Percentiles rank a stretch among this genome's conserved stretches.
These are phyloP conservation scores for Aspergillus sclerotiicarbonarius DNA, from an alignment of 495 filamentous ascomycete species.

Conservation along the genomic window DNA sequence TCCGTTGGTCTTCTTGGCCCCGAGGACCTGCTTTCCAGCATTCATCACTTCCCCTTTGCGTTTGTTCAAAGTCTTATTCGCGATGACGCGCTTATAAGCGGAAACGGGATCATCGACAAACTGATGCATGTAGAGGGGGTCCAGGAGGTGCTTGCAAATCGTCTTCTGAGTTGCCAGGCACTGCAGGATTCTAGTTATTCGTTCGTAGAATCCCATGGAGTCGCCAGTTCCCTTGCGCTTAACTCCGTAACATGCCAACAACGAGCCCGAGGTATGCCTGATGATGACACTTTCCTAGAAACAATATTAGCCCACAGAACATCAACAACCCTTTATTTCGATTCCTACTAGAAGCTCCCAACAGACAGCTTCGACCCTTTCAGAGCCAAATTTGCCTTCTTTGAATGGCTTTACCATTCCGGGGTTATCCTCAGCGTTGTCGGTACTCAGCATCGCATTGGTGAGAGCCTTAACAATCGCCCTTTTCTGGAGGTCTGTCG, in stretches of 20 bases:
- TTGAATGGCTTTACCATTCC: constrained; percentile 32
- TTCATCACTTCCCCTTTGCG: constrained; percentile 23
- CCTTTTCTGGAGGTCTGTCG: constrained; percentile 11
- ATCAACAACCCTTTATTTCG: not conserved
- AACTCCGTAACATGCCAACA: constrained; percentile 6
- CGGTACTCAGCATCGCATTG: constrained; percentile 16
- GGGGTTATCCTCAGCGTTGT: constrained; percentile 29
- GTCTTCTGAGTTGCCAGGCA: constrained; percentile 27
- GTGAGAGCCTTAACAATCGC: constrained; percentile 26
- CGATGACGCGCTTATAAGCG: constrained; percentile 21
- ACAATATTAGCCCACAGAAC: not conserved
- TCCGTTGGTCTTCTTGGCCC: constrained; percentile 2
- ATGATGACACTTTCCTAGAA: constrained; percentile 9
- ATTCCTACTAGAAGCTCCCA: constrained; percentile 28
- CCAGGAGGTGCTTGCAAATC: constrained; percentile 40
- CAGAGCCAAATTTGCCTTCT: constrained; percentile 14
- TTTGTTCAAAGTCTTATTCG: constrained; percentile 27
- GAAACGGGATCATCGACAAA: constrained; percentile 36
- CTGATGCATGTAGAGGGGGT: constrained; percentile 23
- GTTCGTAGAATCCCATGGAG: constrained; percentile 5
- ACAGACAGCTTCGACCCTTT: constrained; percentile 16
- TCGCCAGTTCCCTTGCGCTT: constrained; percentile 3
- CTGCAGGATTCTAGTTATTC: constrained; percentile 12
- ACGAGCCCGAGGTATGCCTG: constrained; percentile 11
- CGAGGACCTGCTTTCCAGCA: constrained; percentile 16